phyloP scores from a whole-genome alignment of 805 yeast genomes.

The Schwanniomyces yamadae region DNA sequence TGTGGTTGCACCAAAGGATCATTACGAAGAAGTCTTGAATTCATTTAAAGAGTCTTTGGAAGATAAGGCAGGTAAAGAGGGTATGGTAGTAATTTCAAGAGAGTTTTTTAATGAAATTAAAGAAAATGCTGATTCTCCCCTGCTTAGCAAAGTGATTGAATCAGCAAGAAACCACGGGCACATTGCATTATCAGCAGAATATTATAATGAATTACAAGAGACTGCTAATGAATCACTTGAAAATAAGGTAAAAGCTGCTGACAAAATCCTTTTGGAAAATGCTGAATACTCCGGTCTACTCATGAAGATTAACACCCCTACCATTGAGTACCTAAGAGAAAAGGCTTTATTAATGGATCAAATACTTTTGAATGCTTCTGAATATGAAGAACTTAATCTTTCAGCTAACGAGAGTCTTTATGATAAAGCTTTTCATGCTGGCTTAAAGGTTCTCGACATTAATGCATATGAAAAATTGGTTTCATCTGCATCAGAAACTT shows the following conservation, averaged over 20 bases:
- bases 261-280: neutral
- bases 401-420: slow-evolving; percentile 9
- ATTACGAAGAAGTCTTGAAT: slow-evolving; percentile 11
- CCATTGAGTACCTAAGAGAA: slow-evolving; percentile 15
- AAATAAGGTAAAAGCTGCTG: slow-evolving; percentile 3
- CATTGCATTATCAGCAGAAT: slow-evolving; percentile 12
- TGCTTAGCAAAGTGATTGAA: slow-evolving; percentile 10
- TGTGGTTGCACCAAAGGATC: slow-evolving; percentile 15
- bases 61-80: slow-evolving; percentile 14
- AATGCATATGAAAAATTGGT: slow-evolving; percentile 8
- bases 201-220: neutral
- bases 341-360: slow-evolving; percentile 4
- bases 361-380: slow-evolving; percentile 1
- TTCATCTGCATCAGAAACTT: slow-evolving; percentile 3
- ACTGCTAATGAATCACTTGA: slow-evolving; percentile 1
- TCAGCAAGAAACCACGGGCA: slow-evolving; percentile 18
- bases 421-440: slow-evolving; percentile 10
- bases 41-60: slow-evolving; percentile 13
- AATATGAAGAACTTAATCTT: neutral
- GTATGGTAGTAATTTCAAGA: slow-evolving; percentile 13
- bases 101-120: slow-evolving; percentile 6
- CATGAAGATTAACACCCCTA: slow-evolving; percentile 16
- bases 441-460: slow-evolving; percentile 10
- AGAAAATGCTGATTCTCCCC: neutral
- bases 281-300: slow-evolving; percentile 2